Evolutionary conservation across 2,329 filamentous ascomycete genomes (phyloP).

Genomic region (Tolypocladium sp.): DNA sequence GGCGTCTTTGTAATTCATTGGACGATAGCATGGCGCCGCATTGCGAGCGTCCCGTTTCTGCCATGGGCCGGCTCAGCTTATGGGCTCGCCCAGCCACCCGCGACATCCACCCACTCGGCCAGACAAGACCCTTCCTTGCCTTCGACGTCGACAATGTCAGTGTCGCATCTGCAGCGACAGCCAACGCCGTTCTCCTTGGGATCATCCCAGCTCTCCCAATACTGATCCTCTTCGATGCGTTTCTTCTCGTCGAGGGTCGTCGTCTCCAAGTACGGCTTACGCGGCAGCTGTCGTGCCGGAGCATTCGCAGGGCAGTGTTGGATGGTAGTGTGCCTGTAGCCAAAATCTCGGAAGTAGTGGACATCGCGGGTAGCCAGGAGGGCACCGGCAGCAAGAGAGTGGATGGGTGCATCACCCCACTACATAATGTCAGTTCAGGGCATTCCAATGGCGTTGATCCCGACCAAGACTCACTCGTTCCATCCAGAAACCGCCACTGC

Average conservation of each 20-base stretch:
- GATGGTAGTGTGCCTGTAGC: slow-evolving; percentile 96
- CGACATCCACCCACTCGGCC: slow-evolving; percentile 93
- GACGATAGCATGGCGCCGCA: neutral
- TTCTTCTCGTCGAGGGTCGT: slow-evolving; percentile 76
- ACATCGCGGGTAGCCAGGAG: slow-evolving; percentile 76
- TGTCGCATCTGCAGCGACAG: slow-evolving; percentile 93
- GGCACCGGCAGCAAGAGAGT: slow-evolving; percentile 88
- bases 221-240: slow-evolving; percentile 85
- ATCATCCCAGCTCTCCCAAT: slow-evolving; percentile 83
- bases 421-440: slow-evolving; percentile 29
- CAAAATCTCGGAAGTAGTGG: slow-evolving; percentile 98
- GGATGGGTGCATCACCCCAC: slow-evolving; percentile 98
- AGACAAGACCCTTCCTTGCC: slow-evolving; percentile 95
- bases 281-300: slow-evolving; percentile 73
- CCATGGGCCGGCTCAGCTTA: slow-evolving; percentile 12
- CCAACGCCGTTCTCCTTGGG: slow-evolving; percentile 94
- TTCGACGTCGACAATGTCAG: slow-evolving; percentile 94
- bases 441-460: neutral
- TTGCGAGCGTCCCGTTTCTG: neutral
- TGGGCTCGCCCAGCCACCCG: slow-evolving; percentile 74
- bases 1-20: neutral
- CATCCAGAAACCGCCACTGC: slow-evolving; percentile 98
- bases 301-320: slow-evolving; percentile 97
- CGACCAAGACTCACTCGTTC: slow-evolving; percentile 59
- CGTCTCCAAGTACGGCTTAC: slow-evolving; percentile 71